Percentiles rank a stretch among this genome's conserved stretches.
Evolutionary conservation across 345 rosid genomes (phyloP).

Genomic region (Leavenworthia alabamica): DNA sequence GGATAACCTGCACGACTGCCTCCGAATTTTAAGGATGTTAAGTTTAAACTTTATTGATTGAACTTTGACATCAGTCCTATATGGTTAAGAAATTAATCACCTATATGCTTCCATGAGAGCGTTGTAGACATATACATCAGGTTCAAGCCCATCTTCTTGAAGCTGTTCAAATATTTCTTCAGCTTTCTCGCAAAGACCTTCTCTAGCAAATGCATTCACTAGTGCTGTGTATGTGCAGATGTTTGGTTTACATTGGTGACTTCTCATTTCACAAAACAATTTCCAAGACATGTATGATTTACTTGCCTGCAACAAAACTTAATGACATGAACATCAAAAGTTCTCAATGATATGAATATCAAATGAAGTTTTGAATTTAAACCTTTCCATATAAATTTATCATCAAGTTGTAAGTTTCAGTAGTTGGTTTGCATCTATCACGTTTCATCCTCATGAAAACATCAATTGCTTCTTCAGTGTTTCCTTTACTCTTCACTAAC

Average conservation of each 20-base stretch:
- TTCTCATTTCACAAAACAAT: conserved; percentile 76
- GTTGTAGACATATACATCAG: conserved; percentile 83
- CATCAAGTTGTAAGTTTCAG: conserved; percentile 82
- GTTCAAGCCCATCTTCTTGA: conserved; percentile 79
- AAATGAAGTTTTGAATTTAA: background rate
- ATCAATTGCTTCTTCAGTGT: conserved; percentile 51
- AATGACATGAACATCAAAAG: background rate
- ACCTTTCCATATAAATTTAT: conserved; percentile 93
- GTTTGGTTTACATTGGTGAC: conserved; percentile 68
- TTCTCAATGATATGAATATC: background rate
- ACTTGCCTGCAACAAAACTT: conserved; percentile 47
- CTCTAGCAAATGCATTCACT: conserved; percentile 90
- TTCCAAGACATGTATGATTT: conserved; percentile 76
- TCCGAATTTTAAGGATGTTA: conserved; percentile 16
- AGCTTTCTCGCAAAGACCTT: conserved; percentile 92
- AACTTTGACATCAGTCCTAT: conserved; percentile 10
- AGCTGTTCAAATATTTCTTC: conserved; percentile 90
- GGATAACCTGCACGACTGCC: conserved; percentile 91
- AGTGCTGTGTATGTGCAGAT: conserved; percentile 84
- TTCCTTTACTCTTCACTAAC: conserved; percentile 60
- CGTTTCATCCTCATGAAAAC: conserved; percentile 70
- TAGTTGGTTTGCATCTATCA: conserved; percentile 54
- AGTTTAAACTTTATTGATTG: background rate
- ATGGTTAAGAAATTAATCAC: conserved; percentile 29
- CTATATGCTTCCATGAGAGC: conserved; percentile 95